Percentiles rank a stretch among this genome's conserved stretches.
Evolutionary conservation across 805 yeast species (phyloP).

Genomic region (Lipomyces orientalis): DNA sequence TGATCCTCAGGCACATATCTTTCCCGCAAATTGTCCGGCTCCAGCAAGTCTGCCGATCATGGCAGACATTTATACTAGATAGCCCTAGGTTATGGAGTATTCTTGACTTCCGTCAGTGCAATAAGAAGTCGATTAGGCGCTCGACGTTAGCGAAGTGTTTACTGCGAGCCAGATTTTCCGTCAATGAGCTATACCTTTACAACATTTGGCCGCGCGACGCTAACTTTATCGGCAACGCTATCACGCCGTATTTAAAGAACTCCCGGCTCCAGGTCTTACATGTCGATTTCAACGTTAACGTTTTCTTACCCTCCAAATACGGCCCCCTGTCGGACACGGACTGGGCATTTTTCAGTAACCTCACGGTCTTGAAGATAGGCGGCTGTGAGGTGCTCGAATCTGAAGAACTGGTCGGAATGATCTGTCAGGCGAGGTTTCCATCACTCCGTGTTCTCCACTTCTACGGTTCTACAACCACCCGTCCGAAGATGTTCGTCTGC

Average conservation of each 20-base stretch:
- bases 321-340: background rate
- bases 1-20: constrained; percentile 9
- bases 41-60: constrained; percentile 14
- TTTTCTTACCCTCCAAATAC: background rate
- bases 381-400: background rate
- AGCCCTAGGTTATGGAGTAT: constrained; percentile 17
- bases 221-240: background rate
- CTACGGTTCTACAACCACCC: background rate
- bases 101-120: constrained; percentile 19
- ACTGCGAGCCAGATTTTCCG: background rate
- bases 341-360: background rate
- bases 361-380: background rate
- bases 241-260: background rate
- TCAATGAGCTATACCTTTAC: background rate
- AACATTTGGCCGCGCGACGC: constrained; percentile 8
- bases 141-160: constrained; percentile 5
- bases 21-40: constrained; percentile 12
- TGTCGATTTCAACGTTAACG: background rate
- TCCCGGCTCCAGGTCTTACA: background rate
- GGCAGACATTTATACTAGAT: constrained; percentile 9
- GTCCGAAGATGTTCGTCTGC: background rate
- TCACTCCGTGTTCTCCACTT: background rate
- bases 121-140: background rate
- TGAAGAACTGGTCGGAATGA: background rate
- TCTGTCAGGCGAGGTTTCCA: background rate